Percentiles rank a stretch among this genome's conserved stretches.
Evolutionary conservation across 495 filamentous ascomycete species (phyloP).

Genomic region (Penicillium cosmopolitanum): DNA sequence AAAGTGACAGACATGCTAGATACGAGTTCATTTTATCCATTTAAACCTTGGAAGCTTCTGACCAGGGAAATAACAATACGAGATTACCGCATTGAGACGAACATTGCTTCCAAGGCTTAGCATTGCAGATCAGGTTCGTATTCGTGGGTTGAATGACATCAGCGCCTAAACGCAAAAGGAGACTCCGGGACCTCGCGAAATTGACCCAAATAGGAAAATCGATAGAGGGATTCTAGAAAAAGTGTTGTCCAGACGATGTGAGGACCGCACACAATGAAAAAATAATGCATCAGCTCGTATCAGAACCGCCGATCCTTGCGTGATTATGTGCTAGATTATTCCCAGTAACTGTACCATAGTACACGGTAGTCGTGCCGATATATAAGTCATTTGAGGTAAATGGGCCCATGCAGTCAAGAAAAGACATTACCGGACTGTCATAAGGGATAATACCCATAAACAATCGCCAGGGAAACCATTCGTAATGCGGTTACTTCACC

Average conservation of each 20-base stretch:
- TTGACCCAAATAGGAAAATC: slow-evolving; percentile 14
- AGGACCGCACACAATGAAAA: neutral
- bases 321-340: too few relatives aligned
- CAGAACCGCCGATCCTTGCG: too few relatives aligned
- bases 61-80: slow-evolving; percentile 8
- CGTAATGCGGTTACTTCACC: neutral
- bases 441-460: neutral
- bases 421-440: too few relatives aligned
- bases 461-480: too few relatives aligned
- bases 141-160: slow-evolving; percentile 14
- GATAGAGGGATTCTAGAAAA: neutral
- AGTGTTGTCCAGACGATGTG: neutral
- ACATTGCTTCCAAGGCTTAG: neutral
- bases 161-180: neutral
- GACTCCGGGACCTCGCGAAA: slow-evolving; percentile 9
- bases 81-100: slow-evolving; percentile 11
- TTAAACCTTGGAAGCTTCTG: neutral
- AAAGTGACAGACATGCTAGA: neutral
- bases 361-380: too few relatives aligned
- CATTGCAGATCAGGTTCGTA: slow-evolving; percentile 14
- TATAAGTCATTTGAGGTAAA: too few relatives aligned
- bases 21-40: neutral
- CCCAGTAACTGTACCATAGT: too few relatives aligned
- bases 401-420: too few relatives aligned
- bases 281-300: too few relatives aligned